Evolutionary conservation across 164 flowering plant species (phyloP).

Genomic region (Annona squamosa): DNA sequence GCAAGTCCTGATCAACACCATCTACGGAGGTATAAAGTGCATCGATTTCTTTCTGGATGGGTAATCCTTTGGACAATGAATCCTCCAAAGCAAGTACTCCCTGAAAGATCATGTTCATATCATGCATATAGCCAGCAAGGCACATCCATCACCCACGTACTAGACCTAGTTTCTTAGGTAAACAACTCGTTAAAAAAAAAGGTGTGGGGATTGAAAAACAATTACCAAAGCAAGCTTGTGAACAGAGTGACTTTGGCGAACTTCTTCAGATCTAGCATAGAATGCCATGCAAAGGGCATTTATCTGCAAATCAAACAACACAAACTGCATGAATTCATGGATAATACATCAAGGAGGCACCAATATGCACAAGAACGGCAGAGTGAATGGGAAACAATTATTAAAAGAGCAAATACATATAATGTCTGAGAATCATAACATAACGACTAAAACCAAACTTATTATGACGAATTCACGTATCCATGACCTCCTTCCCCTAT

Average conservation of each 20-base stretch:
- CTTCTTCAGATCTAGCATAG: conserved; percentile 89
- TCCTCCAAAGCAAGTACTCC: conserved; percentile 89
- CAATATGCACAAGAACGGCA: not conserved
- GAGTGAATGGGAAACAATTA: not conserved
- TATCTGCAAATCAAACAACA: conserved; percentile 42
- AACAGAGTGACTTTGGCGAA: conserved; percentile 77
- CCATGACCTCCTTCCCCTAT: not conserved
- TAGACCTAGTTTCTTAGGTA: not conserved
- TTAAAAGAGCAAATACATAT: too few relatives aligned
- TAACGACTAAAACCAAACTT: too few relatives aligned
- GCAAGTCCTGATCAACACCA: conserved; percentile 65
- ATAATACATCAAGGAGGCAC: not conserved
- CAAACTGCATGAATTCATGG: conserved; percentile 4
- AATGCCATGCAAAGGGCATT: conserved; percentile 95
- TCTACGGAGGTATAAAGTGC: conserved; percentile 53
- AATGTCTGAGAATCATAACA: not conserved
- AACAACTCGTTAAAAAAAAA: not conserved
- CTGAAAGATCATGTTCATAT: conserved; percentile 25
- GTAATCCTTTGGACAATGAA: conserved; percentile 82
- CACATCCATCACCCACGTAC: not conserved
- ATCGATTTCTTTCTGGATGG: conserved; percentile 66
- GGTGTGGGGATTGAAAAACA: not conserved
- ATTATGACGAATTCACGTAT: not conserved
- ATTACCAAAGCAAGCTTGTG: conserved; percentile 91
- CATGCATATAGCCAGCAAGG: not conserved